phyloP scores from a whole-genome alignment of 179 eudicot genomes.

The Heliamphora pulchella region DNA sequence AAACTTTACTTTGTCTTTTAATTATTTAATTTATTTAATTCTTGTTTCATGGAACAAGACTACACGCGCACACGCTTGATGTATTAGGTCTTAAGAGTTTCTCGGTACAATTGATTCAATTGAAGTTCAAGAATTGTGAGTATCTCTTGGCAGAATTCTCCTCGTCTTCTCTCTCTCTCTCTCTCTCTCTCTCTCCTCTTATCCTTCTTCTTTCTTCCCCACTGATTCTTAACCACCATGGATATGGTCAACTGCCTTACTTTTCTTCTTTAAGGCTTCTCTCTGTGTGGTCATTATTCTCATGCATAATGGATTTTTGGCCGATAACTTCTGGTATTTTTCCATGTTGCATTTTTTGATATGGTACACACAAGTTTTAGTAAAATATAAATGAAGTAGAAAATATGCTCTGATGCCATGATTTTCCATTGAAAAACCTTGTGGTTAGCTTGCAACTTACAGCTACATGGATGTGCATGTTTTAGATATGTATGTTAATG shows the following conservation, averaged over 20 bases:
- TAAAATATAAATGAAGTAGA: not conserved
- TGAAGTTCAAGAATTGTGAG: not conserved
- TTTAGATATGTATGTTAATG: not conserved
- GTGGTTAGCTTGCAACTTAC: not conserved
- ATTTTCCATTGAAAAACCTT: not conserved
- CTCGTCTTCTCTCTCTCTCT: not conserved
- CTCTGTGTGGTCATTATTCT: not conserved
- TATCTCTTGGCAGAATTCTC: not conserved
- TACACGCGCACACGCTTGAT: not conserved
- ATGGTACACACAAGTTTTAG: not conserved
- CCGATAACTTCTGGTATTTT: not conserved
- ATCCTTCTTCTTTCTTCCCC: slow-evolving; percentile 1
- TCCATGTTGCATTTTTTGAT: not conserved
- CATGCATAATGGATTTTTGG: not conserved
- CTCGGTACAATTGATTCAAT: not conserved
- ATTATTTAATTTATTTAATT: too few species aligned
- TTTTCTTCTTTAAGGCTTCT: not conserved
- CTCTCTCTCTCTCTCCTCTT: not conserved
- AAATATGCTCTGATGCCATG: not conserved
- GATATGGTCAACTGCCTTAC: not conserved
- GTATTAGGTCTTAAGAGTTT: not conserved
- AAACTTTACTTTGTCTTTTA: not conserved
- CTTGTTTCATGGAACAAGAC: not conserved
- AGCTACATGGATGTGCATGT: not conserved
- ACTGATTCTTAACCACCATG: slow-evolving; percentile 1